Evolutionary conservation across 176 grass and related monocot species (phyloP).

Genomic region (Puya raimondii): DNA sequence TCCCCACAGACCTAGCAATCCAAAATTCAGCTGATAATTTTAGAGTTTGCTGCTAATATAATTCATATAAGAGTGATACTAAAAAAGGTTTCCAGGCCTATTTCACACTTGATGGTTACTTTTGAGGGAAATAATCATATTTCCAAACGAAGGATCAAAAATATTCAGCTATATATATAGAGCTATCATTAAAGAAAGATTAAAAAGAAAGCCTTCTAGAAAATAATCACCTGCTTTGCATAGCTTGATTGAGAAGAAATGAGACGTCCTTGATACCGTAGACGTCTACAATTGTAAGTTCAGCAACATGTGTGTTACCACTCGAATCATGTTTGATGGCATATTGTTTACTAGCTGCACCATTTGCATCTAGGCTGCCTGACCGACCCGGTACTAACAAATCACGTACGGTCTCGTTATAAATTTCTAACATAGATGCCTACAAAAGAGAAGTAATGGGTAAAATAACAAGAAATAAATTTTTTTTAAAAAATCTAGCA

Average conservation of each 20-base stretch:
- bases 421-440: slow-evolving; percentile 95
- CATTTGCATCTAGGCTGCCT: slow-evolving; percentile 26
- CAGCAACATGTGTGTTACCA: slow-evolving; percentile 69
- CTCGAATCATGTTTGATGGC: slow-evolving; percentile 71
- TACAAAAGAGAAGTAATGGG: slow-evolving; percentile 21
- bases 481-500: not conserved
- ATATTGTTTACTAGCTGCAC: slow-evolving; percentile 39
- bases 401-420: slow-evolving; percentile 93
- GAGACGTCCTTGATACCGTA: slow-evolving; percentile 53
- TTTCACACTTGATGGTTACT: too few relatives aligned
- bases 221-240: slow-evolving; percentile 59
- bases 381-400: slow-evolving; percentile 42
- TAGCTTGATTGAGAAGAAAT: slow-evolving; percentile 58
- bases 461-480: not conserved
- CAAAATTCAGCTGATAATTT: slow-evolving; percentile 1
- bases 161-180: not conserved
- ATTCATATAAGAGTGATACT: not conserved
- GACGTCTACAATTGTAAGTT: slow-evolving; percentile 65
- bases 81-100: not conserved
- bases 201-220: not conserved
- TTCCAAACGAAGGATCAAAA: not conserved
- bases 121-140: too few relatives aligned
- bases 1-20: slow-evolving; percentile 65
- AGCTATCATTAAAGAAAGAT: not conserved
- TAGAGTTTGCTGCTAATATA: not conserved